Evolutionary conservation across 768 basidiomycete species (phyloP), one percentile per base, ranked within the genome.

Genomic region (Tubosaeta brunneosetosa): DNA sequence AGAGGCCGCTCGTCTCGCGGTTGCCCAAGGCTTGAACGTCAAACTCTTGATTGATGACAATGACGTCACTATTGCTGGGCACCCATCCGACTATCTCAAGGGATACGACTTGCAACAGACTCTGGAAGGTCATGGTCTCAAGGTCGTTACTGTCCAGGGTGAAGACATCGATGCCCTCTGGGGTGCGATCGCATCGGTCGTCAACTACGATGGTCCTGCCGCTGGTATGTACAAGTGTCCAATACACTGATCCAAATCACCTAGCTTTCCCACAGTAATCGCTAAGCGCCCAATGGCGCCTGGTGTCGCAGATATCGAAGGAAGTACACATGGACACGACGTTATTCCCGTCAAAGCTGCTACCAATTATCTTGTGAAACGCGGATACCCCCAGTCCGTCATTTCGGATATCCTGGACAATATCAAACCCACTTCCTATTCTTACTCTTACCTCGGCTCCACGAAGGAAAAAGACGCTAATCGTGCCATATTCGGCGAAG

Each of bases 21-120:
- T 91, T 38, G 91, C 91, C 2, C 84, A 92, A 65, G 70, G 75
- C 40, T 74, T 94, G 60, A 91, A 92, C 66, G 80, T 94, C 68
- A 94, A 94, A 71, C 74, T 93, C 51, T 69, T 93, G 66, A 85
- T 94, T 57, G 91, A 94, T 60, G 89, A 92, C 71, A 93, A 94
- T 71, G 85, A 94, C 65, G 91, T 93, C 58, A 93, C 91, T 8
- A 94, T 93, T 55, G 84, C 91, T n/a, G 91, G 91, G 0, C 90
- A 93, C 62, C 91, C 91, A 4, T 91, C 89, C 13, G 70, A 91
- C 45, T 93, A 93, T 65, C 80, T 92, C 61, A 84, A 84, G 64
- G 91, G 91, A 22, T 94, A 82, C 71, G 77, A 83, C 47, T 63
- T 92, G 32, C 63, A 70, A 22, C 81, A 84, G 73, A 92, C 90